These are phyloP conservation scores for Pugionium dolabratum DNA, from an alignment of 345 rosid genomes.

Conservation along the genomic window DNA sequence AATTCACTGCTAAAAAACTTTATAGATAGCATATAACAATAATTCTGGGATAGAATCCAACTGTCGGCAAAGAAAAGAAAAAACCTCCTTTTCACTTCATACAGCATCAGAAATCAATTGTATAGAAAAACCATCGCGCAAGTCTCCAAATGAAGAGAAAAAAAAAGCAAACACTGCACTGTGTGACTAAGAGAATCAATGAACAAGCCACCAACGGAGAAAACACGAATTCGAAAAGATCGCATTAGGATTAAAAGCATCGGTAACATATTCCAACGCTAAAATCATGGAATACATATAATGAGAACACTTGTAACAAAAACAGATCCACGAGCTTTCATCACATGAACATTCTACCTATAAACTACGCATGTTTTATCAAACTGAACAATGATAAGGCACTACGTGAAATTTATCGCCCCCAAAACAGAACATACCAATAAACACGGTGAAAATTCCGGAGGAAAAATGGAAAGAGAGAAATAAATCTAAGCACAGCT, in stretches of 20 bases:
- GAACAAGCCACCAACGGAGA: not conserved
- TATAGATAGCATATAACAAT: not conserved
- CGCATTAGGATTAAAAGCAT: not conserved
- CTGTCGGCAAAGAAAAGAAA: not conserved
- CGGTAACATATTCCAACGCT: not conserved
- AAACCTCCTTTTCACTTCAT: not conserved
- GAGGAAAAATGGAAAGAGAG: not conserved
- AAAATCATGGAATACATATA: slow-evolving; percentile 5
- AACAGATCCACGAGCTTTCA: slow-evolving; percentile 3
- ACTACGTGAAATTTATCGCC: not conserved
- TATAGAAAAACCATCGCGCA: not conserved
- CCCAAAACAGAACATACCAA: slow-evolving; percentile 2
- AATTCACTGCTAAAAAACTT: not conserved
- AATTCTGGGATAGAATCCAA: no score
- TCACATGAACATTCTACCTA: not conserved
- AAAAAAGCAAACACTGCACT: not conserved
- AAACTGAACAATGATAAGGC: slow-evolving; percentile 7
- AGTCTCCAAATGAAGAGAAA: not conserved
- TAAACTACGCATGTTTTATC: not conserved
- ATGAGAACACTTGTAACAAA: not conserved
- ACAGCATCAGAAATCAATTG: slow-evolving; percentile 1
- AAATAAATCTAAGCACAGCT: slow-evolving; percentile 24
- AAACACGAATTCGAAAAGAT: not conserved
- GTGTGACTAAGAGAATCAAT: not conserved
- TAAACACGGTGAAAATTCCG: not conserved